Base-by-base conservation (phyloP, 352 stramenopile species). In the Phytophthora crassamura region DNA sequence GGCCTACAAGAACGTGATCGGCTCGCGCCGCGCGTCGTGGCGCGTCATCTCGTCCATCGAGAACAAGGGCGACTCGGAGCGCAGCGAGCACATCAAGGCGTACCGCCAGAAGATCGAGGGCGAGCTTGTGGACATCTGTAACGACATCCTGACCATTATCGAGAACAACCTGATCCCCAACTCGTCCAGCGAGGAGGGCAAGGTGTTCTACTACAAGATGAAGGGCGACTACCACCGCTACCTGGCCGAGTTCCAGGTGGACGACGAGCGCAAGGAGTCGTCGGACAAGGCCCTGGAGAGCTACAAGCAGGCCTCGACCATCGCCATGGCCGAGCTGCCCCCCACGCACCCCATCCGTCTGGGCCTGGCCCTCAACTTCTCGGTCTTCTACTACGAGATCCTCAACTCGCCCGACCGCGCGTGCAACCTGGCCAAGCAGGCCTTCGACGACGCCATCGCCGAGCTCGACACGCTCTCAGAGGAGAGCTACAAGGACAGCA, bases 171-270 rank as follows among this genome's bases (percentile, higher is more conserved):
- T 99, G 53, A 99, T 99, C 81, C 97, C 97, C 56, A 98, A 99
- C 86, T 98, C 91, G 56, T 97, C 91, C 15, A 97, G 88, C 36
- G 95, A 98, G 67, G 98, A 99, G 76, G 97, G 95, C 78, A 99
- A 99, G 86, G 97, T 99, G 12, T 99, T 99, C 77, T 99, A 99
- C 91, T 99, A 99, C 94, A 99, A 99, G 93, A 99, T 99, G 96
- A 99, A 99, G 89, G 97, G 97, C 53, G 97, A 99, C 86, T 99
- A 99, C 91, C 95, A 99, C 89, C 96, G 98, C 67, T 99, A 99
- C 84, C 83, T 99, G 59, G 98, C 97, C 56, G 97, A 99, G 82
- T 99, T 99, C 88, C 97, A 99, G 82, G 86, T 86, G 50, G 96
- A 95, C 28, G 97, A 99, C 30, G 86, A 92, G 55, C 94, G 97